A percentile compares a stretch with the other conserved stretches of the same genome.
Evolutionary conservation across 2,329 filamentous ascomycete genomes (phyloP).

Genomic region (Onygena corvina): DNA sequence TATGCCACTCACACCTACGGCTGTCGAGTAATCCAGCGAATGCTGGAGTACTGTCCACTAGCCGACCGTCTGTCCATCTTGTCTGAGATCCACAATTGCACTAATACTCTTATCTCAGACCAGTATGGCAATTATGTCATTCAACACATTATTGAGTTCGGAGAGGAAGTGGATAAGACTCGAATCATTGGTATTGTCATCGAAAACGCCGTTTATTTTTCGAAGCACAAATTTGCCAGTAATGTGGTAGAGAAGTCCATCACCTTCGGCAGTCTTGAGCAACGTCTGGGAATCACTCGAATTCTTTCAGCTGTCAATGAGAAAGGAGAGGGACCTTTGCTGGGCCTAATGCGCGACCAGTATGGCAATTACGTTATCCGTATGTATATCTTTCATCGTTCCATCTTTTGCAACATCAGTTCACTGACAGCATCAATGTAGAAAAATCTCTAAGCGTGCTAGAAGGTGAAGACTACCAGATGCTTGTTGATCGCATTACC

Average conservation of each 20-base stretch:
- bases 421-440: conserved; percentile 27
- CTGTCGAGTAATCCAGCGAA: conserved; percentile 84
- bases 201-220: conserved; percentile 58
- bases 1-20: conserved; percentile 73
- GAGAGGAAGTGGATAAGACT: conserved; percentile 57
- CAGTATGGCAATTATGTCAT: conserved; percentile 94
- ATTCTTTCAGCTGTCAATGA: conserved; percentile 49
- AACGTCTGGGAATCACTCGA: conserved; percentile 57
- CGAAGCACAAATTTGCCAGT: conserved; percentile 92
- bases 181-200: conserved; percentile 64
- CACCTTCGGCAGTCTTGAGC: conserved; percentile 53
- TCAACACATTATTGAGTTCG: conserved; percentile 78
- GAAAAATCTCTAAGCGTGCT: conserved; percentile 66
- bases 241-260: conserved; percentile 96
- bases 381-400: conserved; percentile 42
- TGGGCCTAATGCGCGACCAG: conserved; percentile 72
- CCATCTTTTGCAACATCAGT: background rate
- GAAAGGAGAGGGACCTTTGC: conserved; percentile 58
- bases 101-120: conserved; percentile 63
- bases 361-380: conserved; percentile 95
- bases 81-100: conserved; percentile 62
- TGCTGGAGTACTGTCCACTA: conserved; percentile 70
- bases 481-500: conserved; percentile 52
- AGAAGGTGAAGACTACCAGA: conserved; percentile 46
- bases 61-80: conserved; percentile 61